Conservation (phyloP, 2,329 filamentous ascomycete genomes). For the Cercospora berteroae region DNA sequence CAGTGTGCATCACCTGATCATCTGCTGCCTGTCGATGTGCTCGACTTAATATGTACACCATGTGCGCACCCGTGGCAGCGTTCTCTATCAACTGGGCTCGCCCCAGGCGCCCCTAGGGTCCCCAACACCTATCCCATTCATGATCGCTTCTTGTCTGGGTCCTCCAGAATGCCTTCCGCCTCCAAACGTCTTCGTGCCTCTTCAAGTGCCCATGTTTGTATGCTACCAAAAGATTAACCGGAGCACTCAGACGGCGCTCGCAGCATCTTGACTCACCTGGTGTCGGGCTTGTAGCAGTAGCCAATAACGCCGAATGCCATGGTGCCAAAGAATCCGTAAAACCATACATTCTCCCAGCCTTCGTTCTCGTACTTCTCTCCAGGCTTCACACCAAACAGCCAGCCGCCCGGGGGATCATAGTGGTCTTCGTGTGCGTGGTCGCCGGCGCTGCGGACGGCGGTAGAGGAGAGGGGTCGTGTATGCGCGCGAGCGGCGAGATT, state of each 20-base stretch:
- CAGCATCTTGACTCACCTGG: constrained; percentile 66
- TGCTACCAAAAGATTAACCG: constrained; percentile 56
- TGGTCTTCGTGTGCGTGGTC: constrained; percentile 71
- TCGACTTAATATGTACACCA: constrained; percentile 21
- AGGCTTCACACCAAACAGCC: constrained; percentile 91
- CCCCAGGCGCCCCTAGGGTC: background rate
- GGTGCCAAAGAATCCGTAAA: constrained; percentile 79
- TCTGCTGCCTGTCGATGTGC: constrained; percentile 17
- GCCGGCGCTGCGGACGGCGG: constrained; percentile 38
- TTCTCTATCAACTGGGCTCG: background rate
- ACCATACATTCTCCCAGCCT: constrained; percentile 88
- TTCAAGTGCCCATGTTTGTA: constrained; percentile 98
- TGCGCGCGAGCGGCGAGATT: constrained; percentile 31
- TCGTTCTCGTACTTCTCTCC: constrained; percentile 95
- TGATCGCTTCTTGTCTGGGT: constrained; percentile 54
- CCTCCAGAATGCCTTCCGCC: constrained; percentile 87
- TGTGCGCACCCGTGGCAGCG: background rate
- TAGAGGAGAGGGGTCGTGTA: constrained; percentile 36
- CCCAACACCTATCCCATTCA: background rate
- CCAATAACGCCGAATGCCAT: constrained; percentile 71
- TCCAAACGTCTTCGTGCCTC: constrained; percentile 94
- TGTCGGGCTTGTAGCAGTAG: constrained; percentile 97
- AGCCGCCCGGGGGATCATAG: constrained; percentile 87
- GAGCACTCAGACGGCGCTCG: constrained; percentile 1
- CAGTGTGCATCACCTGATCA: constrained; percentile 8